Conservation (phyloP, 495 filamentous ascomycete species). For the Tuber magnatum region DNA sequence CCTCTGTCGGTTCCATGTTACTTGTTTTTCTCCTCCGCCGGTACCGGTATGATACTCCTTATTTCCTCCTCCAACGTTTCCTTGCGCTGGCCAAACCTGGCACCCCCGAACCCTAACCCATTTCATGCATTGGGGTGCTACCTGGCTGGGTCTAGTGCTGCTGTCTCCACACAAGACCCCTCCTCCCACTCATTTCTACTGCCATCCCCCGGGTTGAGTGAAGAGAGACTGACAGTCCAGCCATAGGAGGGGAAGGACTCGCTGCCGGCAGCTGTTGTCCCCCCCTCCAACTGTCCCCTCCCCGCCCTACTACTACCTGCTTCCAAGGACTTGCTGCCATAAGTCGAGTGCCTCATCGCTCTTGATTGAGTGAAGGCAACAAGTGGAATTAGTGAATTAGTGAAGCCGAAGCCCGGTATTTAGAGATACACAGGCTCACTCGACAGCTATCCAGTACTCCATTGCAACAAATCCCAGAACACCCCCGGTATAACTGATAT, state of each 20-base stretch:
- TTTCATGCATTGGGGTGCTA: conserved; percentile 8
- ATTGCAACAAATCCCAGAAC: conserved; percentile 14
- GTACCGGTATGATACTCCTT: neutral
- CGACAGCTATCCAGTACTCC: neutral
- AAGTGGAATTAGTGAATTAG: conserved; percentile 21
- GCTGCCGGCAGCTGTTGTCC: conserved; percentile 18
- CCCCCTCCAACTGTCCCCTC: neutral
- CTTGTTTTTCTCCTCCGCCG: neutral
- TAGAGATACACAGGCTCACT: neutral
- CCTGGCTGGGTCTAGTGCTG: conserved; percentile 28
- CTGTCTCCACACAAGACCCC: conserved; percentile 32
- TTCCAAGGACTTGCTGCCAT: conserved; percentile 9
- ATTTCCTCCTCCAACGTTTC: neutral
- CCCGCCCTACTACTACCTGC: conserved; percentile 3
- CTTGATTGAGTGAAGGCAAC: conserved; percentile 20
- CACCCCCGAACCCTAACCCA: conserved; percentile 36
- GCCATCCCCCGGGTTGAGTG: conserved; percentile 15
- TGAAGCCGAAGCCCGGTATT: neutral
- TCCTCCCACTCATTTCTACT: conserved; percentile 10
- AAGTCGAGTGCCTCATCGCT: conserved; percentile 32
- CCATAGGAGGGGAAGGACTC: conserved; percentile 22
- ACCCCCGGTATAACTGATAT: conserved; percentile 5
- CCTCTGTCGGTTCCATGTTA: too few species aligned
- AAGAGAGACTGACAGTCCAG: conserved; percentile 24
- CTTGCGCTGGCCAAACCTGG: conserved; percentile 8